Base-by-base conservation (phyloP, 306 rosid species). In the Pueraria montana region DNA sequence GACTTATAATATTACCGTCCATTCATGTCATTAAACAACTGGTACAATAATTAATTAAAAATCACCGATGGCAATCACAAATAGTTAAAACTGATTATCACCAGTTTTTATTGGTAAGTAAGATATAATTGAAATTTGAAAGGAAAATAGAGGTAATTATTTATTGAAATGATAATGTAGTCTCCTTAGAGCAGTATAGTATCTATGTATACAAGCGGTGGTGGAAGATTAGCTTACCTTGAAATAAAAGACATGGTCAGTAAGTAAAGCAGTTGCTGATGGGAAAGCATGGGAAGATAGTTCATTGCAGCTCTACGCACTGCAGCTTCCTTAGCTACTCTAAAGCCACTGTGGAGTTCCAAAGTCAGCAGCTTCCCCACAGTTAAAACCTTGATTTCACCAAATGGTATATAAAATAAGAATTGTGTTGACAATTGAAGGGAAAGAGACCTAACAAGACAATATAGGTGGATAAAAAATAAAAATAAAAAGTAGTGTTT, bases 331-430 rank as follows among this genome's bases (percentile, higher is more conserved):
- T 89, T 96, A 80, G 99, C 99, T 84, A 96, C 92, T 69, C 80
- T 84, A 72, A n/a, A 96, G 98, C 99, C 99, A 96, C 42, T 90
- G 92, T 74, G 99, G 97, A 84, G 99, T 96, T 86, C 95, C 99
- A 79, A 96, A 94, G 86, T 96, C 94, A 83, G 99, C 99, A 87
- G 99, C 99, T 87, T 96, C 99, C 82, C 99, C 99, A 79, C 99
- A 96, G 84, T 90, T 96, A 85, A 96, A 96, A 82, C 99, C 99
- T 96, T 84, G 20, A 78, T 78, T 72, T 77, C 76, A 77, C 34
- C 79, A 85, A 72, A 23, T 24, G 30, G 69, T 3, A 64, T 24
- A 80, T 30, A 73, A 10, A 52, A 78, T 67, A 74, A 70, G 61
- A 77, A 56, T 77, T 36, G 87, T 40, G 61, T 63, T 20, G 45